These are phyloP conservation scores for Cichorium intybus DNA, from an alignment of 140 eudicot genomes.

Conservation along the genomic window DNA sequence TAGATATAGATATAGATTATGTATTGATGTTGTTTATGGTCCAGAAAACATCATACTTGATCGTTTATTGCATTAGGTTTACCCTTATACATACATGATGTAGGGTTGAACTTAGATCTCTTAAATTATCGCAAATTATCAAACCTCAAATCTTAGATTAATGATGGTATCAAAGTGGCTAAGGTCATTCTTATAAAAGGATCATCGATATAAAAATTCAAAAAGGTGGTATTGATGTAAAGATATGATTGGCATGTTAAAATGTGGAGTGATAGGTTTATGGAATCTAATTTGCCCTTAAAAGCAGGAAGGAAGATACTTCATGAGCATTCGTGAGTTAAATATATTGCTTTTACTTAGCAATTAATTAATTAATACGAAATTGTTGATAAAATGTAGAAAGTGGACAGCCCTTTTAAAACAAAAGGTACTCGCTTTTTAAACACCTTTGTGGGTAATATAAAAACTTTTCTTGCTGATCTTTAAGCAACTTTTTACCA, in stretches of 20 bases:
- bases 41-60: background rate
- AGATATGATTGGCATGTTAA: constrained; percentile 18
- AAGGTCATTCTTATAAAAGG: background rate
- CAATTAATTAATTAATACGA: background rate
- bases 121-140: background rate
- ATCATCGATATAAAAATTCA: background rate
- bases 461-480: constrained; percentile 38
- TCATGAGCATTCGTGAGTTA: constrained; percentile 15
- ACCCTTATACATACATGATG: background rate
- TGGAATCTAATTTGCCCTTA: constrained; percentile 57
- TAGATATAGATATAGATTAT: too few relatives aligned
- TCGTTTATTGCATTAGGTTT: background rate
- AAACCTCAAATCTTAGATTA: background rate
- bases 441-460: constrained; percentile 56
- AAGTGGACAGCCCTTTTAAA: constrained; percentile 96
- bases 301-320: constrained; percentile 67
- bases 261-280: constrained; percentile 31
- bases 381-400: constrained; percentile 38
- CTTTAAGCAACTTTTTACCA: constrained; percentile 24
- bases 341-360: constrained; percentile 1
- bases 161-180: background rate
- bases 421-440: constrained; percentile 63
- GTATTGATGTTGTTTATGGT: background rate
- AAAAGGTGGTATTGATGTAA: background rate
- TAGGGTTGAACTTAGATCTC: background rate